These are phyloP conservation scores for Auriculariales sp. DNA, from an alignment of 768 basidiomycete species.

Conservation along the genomic window DNA sequence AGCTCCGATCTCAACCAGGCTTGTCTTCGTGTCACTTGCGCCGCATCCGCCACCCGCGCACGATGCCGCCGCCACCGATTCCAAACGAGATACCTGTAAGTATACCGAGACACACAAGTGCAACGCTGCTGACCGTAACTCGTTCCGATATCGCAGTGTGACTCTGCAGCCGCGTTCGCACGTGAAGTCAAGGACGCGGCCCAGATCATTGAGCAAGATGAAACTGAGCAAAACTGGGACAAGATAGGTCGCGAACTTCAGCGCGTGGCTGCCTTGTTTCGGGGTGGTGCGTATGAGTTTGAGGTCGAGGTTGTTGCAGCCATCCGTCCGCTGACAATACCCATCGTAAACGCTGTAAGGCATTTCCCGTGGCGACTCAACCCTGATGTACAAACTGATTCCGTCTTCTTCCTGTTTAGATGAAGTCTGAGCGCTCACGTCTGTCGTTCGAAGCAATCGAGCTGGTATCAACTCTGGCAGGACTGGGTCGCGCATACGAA, in stretches of 20 bases:
- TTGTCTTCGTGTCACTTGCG: neutral
- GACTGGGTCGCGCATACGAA: conserved; percentile 48
- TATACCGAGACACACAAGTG: neutral
- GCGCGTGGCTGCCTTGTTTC: conserved; percentile 32
- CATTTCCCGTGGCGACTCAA: neutral
- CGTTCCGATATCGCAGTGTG: neutral
- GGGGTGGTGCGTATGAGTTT: conserved; percentile 36
- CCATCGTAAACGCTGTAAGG: conserved; percentile 37
- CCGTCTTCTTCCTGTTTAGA: conserved; percentile 3
- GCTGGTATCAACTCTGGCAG: conserved; percentile 37
- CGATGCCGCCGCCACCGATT: neutral
- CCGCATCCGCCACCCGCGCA: neutral
- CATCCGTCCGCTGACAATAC: conserved; percentile 36
- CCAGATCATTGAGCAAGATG: conserved; percentile 24
- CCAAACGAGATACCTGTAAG: neutral
- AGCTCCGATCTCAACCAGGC: neutral
- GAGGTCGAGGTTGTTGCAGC: conserved; percentile 34
- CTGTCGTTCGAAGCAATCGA: conserved; percentile 56
- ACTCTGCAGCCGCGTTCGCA: neutral
- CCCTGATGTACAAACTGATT: neutral
- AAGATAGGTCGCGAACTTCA: conserved; percentile 36
- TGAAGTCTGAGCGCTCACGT: conserved; percentile 56
- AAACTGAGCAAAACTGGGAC: conserved; percentile 77
- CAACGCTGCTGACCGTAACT: neutral
- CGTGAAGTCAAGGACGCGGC: neutral